Conservation (phyloP, 225 moss, liverwort and hornwort species). For the Physcomitrium patens region DNA sequence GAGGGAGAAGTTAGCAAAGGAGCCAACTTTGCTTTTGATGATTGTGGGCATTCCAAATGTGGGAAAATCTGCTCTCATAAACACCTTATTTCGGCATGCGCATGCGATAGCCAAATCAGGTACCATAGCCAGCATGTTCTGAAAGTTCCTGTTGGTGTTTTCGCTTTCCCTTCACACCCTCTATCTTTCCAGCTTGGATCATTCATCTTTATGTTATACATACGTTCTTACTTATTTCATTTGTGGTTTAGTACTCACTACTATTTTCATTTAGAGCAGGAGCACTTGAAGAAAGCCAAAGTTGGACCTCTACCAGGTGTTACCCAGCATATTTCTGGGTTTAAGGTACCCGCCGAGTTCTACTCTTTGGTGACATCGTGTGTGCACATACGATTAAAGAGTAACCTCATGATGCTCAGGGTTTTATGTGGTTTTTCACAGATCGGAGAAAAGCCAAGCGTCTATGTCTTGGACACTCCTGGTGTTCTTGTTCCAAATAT, state of each 20-base stretch:
- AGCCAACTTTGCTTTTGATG: constrained; percentile 93
- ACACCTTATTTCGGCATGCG: constrained; percentile 71
- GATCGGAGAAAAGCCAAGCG: constrained; percentile 94
- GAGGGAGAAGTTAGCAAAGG: constrained; percentile 72
- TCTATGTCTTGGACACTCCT: constrained; percentile 93
- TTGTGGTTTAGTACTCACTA: constrained; percentile 39
- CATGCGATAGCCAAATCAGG: constrained; percentile 61
- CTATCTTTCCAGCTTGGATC: background rate
- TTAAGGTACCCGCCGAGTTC: constrained; percentile 61
- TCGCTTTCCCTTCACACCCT: background rate
- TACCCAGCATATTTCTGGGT: constrained; percentile 90
- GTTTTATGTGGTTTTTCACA: constrained; percentile 42
- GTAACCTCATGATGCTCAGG: constrained; percentile 27
- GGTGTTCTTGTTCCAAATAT: constrained; percentile 96
- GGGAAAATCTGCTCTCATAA: constrained; percentile 97
- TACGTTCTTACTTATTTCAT: background rate
- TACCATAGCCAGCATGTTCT: constrained; percentile 42
- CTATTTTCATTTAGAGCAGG: constrained; percentile 84
- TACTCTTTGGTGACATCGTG: constrained; percentile 9
- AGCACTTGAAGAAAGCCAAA: constrained; percentile 93
- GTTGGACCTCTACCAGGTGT: constrained; percentile 98
- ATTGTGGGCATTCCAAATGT: constrained; percentile 94
- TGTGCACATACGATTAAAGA: constrained; percentile 20
- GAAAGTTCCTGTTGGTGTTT: background rate
- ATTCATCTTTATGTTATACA: background rate